Percentiles rank a stretch among this genome's conserved stretches.
Conservation (phyloP, 208 protist species). For the Wallacemonas collosoma region DNA sequence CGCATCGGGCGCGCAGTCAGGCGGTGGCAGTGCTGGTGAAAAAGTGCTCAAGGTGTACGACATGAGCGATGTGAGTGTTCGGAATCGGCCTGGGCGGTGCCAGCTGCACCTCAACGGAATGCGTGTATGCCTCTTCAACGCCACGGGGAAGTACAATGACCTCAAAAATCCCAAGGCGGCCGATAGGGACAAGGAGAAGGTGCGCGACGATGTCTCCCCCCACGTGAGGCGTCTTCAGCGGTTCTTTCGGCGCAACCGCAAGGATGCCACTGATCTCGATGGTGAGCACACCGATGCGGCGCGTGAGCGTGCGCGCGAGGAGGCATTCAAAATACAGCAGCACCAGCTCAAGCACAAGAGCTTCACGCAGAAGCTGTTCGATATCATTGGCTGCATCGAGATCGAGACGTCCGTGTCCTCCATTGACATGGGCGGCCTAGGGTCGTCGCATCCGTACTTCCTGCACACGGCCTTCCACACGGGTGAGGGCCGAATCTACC, state of each 20-base stretch:
- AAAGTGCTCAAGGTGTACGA: constrained; percentile 65
- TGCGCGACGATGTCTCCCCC: background rate
- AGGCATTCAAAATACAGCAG: constrained; percentile 47
- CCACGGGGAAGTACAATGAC: constrained; percentile 80
- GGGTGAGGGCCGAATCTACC: constrained; percentile 58
- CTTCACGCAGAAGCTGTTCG: constrained; percentile 69
- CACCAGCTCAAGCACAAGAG: constrained; percentile 42
- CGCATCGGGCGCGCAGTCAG: background rate
- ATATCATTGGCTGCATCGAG: constrained; percentile 75
- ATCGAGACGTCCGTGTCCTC: constrained; percentile 72
- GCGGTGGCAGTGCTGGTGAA: constrained; percentile 12
- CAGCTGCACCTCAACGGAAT: constrained; percentile 88
- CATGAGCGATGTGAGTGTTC: constrained; percentile 54
- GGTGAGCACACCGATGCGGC: constrained; percentile 18
- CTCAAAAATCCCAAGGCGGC: constrained; percentile 22
- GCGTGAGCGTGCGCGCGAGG: constrained; percentile 26
- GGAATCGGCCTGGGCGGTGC: constrained; percentile 50
- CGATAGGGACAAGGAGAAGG: constrained; percentile 13
- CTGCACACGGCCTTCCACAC: constrained; percentile 74
- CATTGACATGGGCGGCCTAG: constrained; percentile 71
- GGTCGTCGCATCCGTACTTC: constrained; percentile 73
- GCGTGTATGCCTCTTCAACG: constrained; percentile 80
- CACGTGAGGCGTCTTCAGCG: background rate
- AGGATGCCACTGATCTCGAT: constrained; percentile 26
- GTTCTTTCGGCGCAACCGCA: constrained; percentile 9